phyloP scores from a whole-genome alignment of 2,329 filamentous ascomycete genomes.

The Phialophora expanda region DNA sequence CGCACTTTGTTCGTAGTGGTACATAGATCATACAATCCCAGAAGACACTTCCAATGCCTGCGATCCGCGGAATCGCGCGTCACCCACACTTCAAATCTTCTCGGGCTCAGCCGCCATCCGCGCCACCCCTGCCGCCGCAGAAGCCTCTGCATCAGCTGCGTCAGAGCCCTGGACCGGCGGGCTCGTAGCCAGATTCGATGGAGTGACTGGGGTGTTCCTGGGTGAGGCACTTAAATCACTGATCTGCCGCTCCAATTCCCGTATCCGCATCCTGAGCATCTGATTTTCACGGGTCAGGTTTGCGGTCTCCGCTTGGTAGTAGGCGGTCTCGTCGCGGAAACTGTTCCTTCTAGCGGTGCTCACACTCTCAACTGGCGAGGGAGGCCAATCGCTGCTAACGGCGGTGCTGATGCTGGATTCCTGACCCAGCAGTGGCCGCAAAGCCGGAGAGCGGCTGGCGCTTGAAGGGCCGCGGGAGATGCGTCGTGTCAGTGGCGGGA shows the following conservation, averaged over 20 bases:
- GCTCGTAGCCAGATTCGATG: slow-evolving; percentile 37
- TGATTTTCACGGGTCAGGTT: slow-evolving; percentile 56
- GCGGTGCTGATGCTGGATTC: slow-evolving; percentile 27
- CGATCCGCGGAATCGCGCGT: neutral
- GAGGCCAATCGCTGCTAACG: slow-evolving; percentile 35
- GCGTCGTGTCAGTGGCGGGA: slow-evolving; percentile 43
- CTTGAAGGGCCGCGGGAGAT: slow-evolving; percentile 47
- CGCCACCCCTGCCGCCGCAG: slow-evolving; percentile 25
- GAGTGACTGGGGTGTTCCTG: slow-evolving; percentile 32
- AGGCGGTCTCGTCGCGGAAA: slow-evolving; percentile 54
- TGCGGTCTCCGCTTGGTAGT: slow-evolving; percentile 55
- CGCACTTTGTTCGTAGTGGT: neutral
- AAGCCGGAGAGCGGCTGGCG: slow-evolving; percentile 45
- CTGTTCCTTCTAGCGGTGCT: slow-evolving; percentile 41
- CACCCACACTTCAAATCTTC: slow-evolving; percentile 12
- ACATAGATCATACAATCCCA: slow-evolving; percentile 2
- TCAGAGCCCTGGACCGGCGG: slow-evolving; percentile 26
- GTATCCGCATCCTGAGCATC: slow-evolving; percentile 54
- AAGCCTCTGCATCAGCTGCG: slow-evolving; percentile 21
- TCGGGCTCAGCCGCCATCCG: slow-evolving; percentile 24
- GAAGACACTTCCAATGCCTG: neutral
- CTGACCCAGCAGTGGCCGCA: slow-evolving; percentile 42
- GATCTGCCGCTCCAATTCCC: slow-evolving; percentile 48
- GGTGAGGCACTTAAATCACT: slow-evolving; percentile 32
- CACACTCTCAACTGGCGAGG: slow-evolving; percentile 37